Evolutionary conservation across 768 basidiomycete species (phyloP), one percentile per base, ranked within the genome.

Genomic region (Collybiopsis confluens): DNA sequence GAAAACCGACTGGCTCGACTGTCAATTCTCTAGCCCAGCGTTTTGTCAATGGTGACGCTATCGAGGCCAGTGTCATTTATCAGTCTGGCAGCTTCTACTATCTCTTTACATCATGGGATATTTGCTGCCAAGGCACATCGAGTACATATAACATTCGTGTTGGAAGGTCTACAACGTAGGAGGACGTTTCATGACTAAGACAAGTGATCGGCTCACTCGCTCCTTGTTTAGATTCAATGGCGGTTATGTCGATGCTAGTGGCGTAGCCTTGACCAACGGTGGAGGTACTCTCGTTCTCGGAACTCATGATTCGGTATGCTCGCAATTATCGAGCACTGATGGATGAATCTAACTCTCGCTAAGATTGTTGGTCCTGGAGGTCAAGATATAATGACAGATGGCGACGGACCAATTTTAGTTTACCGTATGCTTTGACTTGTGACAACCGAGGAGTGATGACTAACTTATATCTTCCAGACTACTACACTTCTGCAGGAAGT

Each of bases 81-180:
- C 73, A 78, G 58, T 61, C 62, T 56, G 70, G 71, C 30, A 70
- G 57, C 45, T 81, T 66, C 59, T 82, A 73, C 64, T 83, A 82
- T 58, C 68, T 83, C 16, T 83, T 83, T 65, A 71, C 75, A 0
- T 76, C 75, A 9, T 82, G 80, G 80, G 80, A 81, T 56, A 65
- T 65, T 2, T 82, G 80, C 65, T 81, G 81, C 63, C 43, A 62
- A 21, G 80, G 80, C 3, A 73, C 71, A 15, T 68, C 65, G 9
- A 79, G 78, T 64, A 83, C 80, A 0, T 83, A 83, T 60, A 84
- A 82, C 55, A 84, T 82, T 52, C 74, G 80, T 8, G 80, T 84
- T 27, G 79, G 79, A 20, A 70, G 82, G 27, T 74, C 78, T 4
- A 60, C 69, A 3, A 71, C 65, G 77, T 77, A 46, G 35, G 71